Evolutionary conservation across 768 basidiomycete species (phyloP), one percentile per base, ranked within the genome.

Genomic region (Gelatoporia subvermispora): DNA sequence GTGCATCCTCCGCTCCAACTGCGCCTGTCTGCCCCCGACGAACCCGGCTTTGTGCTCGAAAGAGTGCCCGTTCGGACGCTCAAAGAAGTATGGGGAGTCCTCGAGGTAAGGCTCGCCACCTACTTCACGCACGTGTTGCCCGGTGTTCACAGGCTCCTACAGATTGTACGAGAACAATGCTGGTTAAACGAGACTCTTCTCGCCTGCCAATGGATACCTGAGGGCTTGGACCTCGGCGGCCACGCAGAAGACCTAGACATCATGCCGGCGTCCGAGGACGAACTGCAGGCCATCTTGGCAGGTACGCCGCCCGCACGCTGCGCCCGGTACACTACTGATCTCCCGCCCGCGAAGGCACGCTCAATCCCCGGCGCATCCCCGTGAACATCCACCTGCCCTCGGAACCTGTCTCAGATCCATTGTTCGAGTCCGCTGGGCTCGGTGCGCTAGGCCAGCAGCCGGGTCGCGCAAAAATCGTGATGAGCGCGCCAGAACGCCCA

Each of bases 111-210:
- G 51, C 24, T 36, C 4, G 35, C 36, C 22, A 22, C 34, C 54
- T 49, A 51, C n/a, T n/a, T n/a, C n/a, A n/a, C n/a, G n/a, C n/a
- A n/a, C n/a, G n/a, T n/a, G n/a, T n/a, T n/a, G n/a, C n/a, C n/a
- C n/a, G n/a, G n/a, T n/a, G n/a, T n/a, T n/a, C n/a, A n/a, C n/a
- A n/a, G n/a, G n/a, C n/a, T n/a, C n/a, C 23, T 13, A 3, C 36
- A 87, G 84, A 76, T 92, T 57, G 85, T 91, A 4, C 74, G 77
- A 50, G 88, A 91, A 51, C 89, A 91, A 65, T 86, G 84, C 57
- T 92, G 89, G 89, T 59, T 91, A 16, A 92, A 91, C 58, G 85
- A 85, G 57, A 73, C 75, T n/a, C 63, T 92, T 18, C 58, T 68
- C 3, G 72, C 76, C 39, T 80, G 77, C 39, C 65, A 76, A 11